These are phyloP conservation scores for Tetrapisispora namnaoensis DNA, from an alignment of 805 yeast species.

Conservation along the genomic window DNA sequence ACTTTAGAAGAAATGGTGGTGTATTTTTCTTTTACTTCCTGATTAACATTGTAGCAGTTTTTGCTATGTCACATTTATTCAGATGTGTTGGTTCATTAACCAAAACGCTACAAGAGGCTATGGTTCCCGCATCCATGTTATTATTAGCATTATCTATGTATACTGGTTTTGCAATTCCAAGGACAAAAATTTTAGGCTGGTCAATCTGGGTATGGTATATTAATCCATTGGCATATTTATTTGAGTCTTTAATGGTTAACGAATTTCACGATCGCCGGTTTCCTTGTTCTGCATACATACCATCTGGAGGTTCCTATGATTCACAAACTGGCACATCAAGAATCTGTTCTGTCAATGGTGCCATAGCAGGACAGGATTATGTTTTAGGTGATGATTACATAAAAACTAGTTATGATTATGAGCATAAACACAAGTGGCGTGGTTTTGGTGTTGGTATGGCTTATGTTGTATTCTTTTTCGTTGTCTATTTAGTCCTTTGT, in stretches of 20 bases:
- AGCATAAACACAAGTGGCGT: slow-evolving; percentile 44
- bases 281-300: slow-evolving; percentile 32
- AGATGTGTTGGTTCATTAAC: slow-evolving; percentile 35
- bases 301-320: slow-evolving; percentile 36
- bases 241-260: slow-evolving; percentile 37
- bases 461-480: slow-evolving; percentile 42
- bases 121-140: slow-evolving; percentile 37
- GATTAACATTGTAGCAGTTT: slow-evolving; percentile 34
- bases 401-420: slow-evolving; percentile 32
- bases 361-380: slow-evolving; percentile 35
- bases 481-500: slow-evolving; percentile 37
- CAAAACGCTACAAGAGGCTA: slow-evolving; percentile 32
- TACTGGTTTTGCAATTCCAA: slow-evolving; percentile 38
- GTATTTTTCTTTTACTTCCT: slow-evolving; percentile 45
- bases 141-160: slow-evolving; percentile 32
- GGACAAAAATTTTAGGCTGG: slow-evolving; percentile 37
- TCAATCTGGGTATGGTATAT: slow-evolving; percentile 38
- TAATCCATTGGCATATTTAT: slow-evolving; percentile 35
- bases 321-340: slow-evolving; percentile 16
- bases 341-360: slow-evolving; percentile 44
- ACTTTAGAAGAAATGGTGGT: slow-evolving; percentile 44
- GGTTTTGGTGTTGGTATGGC: slow-evolving; percentile 48
- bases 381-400: slow-evolving; percentile 44
- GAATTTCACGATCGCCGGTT: slow-evolving; percentile 33
- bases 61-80: slow-evolving; percentile 47